These are phyloP conservation scores for Bacidia rubella DNA, from an alignment of 495 filamentous ascomycete genomes.

Conservation along the genomic window DNA sequence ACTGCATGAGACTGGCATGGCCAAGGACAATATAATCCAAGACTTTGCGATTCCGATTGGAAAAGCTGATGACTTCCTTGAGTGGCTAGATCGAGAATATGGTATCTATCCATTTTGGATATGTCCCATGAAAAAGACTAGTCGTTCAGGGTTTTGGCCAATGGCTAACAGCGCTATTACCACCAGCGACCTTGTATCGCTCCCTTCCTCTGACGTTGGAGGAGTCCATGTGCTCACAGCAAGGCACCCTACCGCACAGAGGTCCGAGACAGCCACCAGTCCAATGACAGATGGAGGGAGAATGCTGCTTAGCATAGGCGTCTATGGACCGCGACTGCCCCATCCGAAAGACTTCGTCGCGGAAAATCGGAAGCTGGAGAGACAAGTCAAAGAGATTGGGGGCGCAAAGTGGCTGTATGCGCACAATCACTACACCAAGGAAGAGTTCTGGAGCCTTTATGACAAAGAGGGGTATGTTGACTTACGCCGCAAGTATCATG, in stretches of 20 bases:
- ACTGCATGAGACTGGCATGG: conserved; percentile 36
- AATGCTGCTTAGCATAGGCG: conserved; percentile 39
- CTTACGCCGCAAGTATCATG: conserved; percentile 35
- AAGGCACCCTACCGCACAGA: too few species aligned
- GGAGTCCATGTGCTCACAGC: too few species aligned
- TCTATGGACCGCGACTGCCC: conserved; percentile 36
- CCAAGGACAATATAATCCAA: conserved; percentile 36
- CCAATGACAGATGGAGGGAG: too few species aligned
- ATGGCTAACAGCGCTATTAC: background rate
- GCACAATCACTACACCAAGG: conserved; percentile 37
- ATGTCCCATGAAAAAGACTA: conserved; percentile 33
- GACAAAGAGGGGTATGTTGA: conserved; percentile 32
- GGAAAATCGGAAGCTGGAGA: conserved; percentile 52
- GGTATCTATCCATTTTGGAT: conserved; percentile 47
- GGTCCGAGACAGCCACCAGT: too few species aligned
- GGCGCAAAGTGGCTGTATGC: conserved; percentile 52
- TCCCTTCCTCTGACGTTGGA: too few species aligned
- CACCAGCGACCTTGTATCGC: background rate
- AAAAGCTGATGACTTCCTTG: conserved; percentile 31
- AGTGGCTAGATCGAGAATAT: conserved; percentile 30
- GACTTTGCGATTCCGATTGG: conserved; percentile 40
- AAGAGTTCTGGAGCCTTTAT: conserved; percentile 43
- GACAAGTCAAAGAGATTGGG: conserved; percentile 47
- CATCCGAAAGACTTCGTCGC: conserved; percentile 27
- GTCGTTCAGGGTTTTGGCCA: conserved; percentile 9